phyloP scores from a whole-genome alignment of 2,329 filamentous ascomycete species.

The Huntiella omanensis region DNA sequence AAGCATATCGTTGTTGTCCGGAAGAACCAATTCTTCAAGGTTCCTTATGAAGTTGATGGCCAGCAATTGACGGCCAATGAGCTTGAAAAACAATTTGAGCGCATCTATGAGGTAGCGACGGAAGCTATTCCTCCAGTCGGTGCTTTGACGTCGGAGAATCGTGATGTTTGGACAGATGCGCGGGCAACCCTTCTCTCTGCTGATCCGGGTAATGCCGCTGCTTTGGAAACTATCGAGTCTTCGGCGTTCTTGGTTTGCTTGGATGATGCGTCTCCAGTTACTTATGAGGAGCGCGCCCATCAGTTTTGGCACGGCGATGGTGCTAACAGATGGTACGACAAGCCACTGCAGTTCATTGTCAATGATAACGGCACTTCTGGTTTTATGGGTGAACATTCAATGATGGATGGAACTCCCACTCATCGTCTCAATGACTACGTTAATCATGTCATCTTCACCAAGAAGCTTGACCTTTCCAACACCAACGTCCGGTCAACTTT shows the following conservation, averaged over 20 bases:
- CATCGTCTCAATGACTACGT: slow-evolving; percentile 92
- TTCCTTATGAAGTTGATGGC: slow-evolving; percentile 62
- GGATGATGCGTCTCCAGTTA: slow-evolving; percentile 79
- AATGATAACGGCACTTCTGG: slow-evolving; percentile 96
- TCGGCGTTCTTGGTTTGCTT: slow-evolving; percentile 84
- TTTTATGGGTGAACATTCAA: slow-evolving; percentile 96
- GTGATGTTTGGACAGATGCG: slow-evolving; percentile 80
- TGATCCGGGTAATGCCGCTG: slow-evolving; percentile 58
- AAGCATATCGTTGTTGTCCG: slow-evolving; percentile 78
- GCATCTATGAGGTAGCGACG: slow-evolving; percentile 54
- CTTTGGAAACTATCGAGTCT: slow-evolving; percentile 68
- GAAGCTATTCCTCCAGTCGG: slow-evolving; percentile 59
- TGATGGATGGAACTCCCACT: slow-evolving; percentile 99
- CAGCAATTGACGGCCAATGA: slow-evolving; percentile 75
- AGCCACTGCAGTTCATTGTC: slow-evolving; percentile 92
- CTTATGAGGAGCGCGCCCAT: slow-evolving; percentile 83
- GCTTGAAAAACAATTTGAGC: slow-evolving; percentile 74
- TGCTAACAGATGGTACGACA: slow-evolving; percentile 91
- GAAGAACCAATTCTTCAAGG: slow-evolving; percentile 97
- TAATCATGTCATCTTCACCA: slow-evolving; percentile 79
- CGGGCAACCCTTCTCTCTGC: slow-evolving; percentile 56
- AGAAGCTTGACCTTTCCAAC: slow-evolving; percentile 80
- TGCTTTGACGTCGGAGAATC: slow-evolving; percentile 74
- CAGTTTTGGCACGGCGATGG: slow-evolving; percentile 98
- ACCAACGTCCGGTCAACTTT: slow-evolving; percentile 62